Percentiles rank a stretch among this genome's conserved stretches.
Conservation (phyloP, 1,284 basidiomycete species). For the Rhodotorula sp. region DNA sequence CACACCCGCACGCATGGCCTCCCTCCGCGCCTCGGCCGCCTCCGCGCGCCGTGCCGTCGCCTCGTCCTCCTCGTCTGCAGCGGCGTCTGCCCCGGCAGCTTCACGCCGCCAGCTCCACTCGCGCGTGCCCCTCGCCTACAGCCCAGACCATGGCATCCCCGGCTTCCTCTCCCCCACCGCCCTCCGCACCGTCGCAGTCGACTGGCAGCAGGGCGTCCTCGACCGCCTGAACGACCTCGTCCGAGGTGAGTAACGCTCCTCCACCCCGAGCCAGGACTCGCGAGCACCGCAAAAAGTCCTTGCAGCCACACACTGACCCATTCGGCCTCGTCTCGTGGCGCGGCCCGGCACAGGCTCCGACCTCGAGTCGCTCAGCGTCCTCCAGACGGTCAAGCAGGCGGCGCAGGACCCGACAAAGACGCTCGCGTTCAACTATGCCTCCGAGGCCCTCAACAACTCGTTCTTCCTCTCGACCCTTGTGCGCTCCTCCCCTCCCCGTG, state of each 20-base stretch:
- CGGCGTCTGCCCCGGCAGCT: background rate
- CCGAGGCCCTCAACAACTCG: constrained; percentile 88
- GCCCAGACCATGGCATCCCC: constrained; percentile 66
- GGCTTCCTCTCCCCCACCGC: constrained; percentile 69
- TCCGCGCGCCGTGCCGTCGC: background rate
- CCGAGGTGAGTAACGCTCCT: constrained; percentile 58
- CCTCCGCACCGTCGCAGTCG: constrained; percentile 67
- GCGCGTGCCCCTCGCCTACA: constrained; percentile 63
- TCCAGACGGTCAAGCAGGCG: constrained; percentile 73
- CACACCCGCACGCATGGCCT: background rate
- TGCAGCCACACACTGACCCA: background rate
- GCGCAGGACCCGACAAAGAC: constrained; percentile 64
- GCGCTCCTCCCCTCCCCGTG: constrained; percentile 50
- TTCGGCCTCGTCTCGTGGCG: background rate
- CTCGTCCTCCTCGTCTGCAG: background rate
- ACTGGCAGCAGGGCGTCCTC: constrained; percentile 79
- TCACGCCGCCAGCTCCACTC: constrained; percentile 54
- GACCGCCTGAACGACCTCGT: constrained; percentile 71
- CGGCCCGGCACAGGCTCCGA: constrained; percentile 57
- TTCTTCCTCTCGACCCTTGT: constrained; percentile 89
- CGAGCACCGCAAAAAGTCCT: background rate
- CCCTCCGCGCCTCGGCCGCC: background rate
- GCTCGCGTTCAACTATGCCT: constrained; percentile 87
- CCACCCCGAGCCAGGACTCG: background rate
- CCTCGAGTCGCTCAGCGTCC: constrained; percentile 63